Percentiles rank a stretch among this genome's conserved stretches.
Evolutionary conservation across 495 filamentous ascomycete species (phyloP).

Genomic region (Amorphotheca resinae): DNA sequence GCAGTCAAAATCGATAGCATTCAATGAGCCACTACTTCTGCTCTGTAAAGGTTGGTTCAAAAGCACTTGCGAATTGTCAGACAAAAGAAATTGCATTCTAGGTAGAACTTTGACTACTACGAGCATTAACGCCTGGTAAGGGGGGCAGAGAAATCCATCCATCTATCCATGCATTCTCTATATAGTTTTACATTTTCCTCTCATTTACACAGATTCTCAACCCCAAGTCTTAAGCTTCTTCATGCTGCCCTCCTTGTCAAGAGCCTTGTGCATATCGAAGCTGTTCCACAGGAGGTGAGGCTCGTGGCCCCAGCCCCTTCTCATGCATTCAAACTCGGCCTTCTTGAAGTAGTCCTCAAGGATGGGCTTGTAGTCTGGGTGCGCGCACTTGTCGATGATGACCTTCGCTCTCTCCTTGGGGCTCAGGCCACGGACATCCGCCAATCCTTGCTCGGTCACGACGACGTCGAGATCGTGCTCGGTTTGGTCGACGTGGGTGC

Average conservation of each 20-base stretch:
- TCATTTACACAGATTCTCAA: too few relatives aligned
- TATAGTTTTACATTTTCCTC: too few relatives aligned
- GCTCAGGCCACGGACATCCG: constrained; percentile 72
- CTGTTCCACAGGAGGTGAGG: constrained; percentile 73
- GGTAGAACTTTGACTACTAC: too few relatives aligned
- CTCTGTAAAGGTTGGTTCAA: too few relatives aligned
- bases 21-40: too few relatives aligned
- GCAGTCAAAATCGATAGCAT: too few relatives aligned
- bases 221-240: constrained; percentile 46
- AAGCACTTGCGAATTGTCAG: too few relatives aligned
- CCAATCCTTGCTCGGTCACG: constrained; percentile 79
- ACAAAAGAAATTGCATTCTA: too few relatives aligned
- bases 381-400: constrained; percentile 81
- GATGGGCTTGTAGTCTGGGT: constrained; percentile 76
- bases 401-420: constrained; percentile 73
- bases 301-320: constrained; percentile 84
- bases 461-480: constrained; percentile 83
- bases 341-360: constrained; percentile 74
- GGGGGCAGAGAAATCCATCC: too few relatives aligned
- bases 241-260: constrained; percentile 77
- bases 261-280: constrained; percentile 82
- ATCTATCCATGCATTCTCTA: too few relatives aligned
- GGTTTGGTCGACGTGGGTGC: constrained; percentile 86
- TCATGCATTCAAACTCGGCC: constrained; percentile 76
- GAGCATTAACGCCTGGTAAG: too few relatives aligned